phyloP scores from a whole-genome alignment of 2,329 filamentous ascomycete species.

The Aspergillus transmontanensis region DNA sequence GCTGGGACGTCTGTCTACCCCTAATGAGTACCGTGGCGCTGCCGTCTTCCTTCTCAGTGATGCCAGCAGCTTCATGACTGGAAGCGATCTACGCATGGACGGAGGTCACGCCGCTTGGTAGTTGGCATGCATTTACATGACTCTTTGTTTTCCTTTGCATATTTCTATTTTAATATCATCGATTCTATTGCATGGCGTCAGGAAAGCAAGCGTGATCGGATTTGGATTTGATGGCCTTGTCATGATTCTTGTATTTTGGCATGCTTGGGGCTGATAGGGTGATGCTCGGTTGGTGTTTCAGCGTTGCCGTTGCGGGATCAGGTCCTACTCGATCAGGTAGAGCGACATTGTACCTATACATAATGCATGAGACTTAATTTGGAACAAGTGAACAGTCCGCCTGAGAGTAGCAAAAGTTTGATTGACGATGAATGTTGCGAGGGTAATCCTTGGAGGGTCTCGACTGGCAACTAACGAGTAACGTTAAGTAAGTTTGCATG shows the following conservation, averaged over 20 bases:
- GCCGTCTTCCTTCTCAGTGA: constrained; percentile 52
- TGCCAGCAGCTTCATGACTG: constrained; percentile 59
- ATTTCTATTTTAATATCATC: constrained; percentile 5
- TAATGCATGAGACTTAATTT: not conserved
- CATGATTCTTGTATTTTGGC: constrained; percentile 3
- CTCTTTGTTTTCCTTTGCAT: not conserved
- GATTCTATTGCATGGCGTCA: constrained; percentile 14
- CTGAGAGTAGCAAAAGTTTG: not conserved
- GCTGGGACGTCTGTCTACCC: constrained; percentile 69
- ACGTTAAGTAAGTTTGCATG: constrained; percentile 16
- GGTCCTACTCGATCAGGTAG: not conserved
- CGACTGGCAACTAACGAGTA: constrained; percentile 10
- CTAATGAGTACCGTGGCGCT: constrained; percentile 67
- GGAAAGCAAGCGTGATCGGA: constrained; percentile 12
- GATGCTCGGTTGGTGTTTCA: not conserved
- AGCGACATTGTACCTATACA: constrained; percentile 11
- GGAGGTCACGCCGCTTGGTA: constrained; percentile 59
- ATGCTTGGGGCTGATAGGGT: not conserved
- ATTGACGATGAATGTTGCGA: not conserved
- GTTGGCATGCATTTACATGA: constrained; percentile 8
- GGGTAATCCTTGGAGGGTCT: not conserved
- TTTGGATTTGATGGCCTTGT: not conserved
- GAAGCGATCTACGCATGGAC: constrained; percentile 56
- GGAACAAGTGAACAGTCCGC: not conserved
- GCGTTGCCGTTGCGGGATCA: not conserved